Conservation (phyloP, 1,284 basidiomycete species). For the Boletellus dicymbophilus region DNA sequence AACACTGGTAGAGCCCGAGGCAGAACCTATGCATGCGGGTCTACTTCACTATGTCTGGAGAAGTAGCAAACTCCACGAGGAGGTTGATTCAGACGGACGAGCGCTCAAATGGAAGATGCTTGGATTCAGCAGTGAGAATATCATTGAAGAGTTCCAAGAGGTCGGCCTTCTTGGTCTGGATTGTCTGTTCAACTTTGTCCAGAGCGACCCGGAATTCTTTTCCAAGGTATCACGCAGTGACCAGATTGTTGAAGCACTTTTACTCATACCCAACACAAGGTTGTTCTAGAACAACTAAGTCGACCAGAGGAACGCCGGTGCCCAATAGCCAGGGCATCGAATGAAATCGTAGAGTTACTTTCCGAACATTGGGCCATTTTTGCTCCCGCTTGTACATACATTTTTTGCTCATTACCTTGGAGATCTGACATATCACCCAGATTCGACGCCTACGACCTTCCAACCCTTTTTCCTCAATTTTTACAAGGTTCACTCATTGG, state of each 20-base stretch:
- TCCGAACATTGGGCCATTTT: slow-evolving; percentile 88
- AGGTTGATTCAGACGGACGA: slow-evolving; percentile 47
- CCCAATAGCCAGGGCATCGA: slow-evolving; percentile 85
- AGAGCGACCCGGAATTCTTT: slow-evolving; percentile 78
- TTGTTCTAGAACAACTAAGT: slow-evolving; percentile 85
- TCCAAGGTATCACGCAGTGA: slow-evolving; percentile 60
- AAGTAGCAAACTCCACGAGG: slow-evolving; percentile 57
- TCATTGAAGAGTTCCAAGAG: slow-evolving; percentile 80
- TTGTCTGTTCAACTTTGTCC: slow-evolving; percentile 79
- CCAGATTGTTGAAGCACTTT: not conserved
- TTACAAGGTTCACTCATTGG: slow-evolving; percentile 79
- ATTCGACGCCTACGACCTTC: slow-evolving; percentile 82
- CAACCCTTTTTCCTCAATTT: slow-evolving; percentile 92
- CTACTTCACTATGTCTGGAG: slow-evolving; percentile 77
- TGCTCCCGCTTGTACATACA: slow-evolving; percentile 68
- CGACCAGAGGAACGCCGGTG: slow-evolving; percentile 78
- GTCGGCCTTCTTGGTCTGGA: slow-evolving; percentile 87
- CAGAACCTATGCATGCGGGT: slow-evolving; percentile 60
- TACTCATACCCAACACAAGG: slow-evolving; percentile 39
- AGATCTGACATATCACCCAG: slow-evolving; percentile 39
- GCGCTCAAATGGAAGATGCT: slow-evolving; percentile 75
- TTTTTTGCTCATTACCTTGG: slow-evolving; percentile 4
- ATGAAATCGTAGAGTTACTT: slow-evolving; percentile 84
- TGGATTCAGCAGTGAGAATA: slow-evolving; percentile 80
- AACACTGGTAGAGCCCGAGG: slow-evolving; percentile 72